Evolutionary conservation across 192 early-diverging fungal species (phyloP), one percentile per base, ranked within the genome.

Genomic region (Backusella westeae): DNA sequence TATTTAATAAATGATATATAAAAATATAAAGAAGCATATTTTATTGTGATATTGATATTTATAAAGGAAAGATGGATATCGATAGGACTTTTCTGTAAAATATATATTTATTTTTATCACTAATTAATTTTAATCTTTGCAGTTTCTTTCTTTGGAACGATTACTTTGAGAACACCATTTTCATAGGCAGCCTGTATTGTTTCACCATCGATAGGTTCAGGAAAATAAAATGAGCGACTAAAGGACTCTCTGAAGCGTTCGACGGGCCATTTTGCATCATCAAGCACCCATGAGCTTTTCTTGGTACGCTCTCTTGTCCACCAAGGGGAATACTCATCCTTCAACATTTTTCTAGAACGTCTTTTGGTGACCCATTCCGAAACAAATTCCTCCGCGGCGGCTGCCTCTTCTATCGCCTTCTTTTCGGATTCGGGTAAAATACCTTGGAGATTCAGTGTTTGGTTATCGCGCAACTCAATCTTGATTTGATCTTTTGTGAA

Each of bases 111-210:
- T 10, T 29, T 29, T 12, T 29, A 29, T 1, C 10, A 12, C 9
- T 63, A 63, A 26, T 63, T 63, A 10, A 63, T 5, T 63, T 12
- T 63, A 10, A 63, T 63, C 56, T 63, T 63, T 26, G 26, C 3
- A 63, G 56, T 1, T 29, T 63, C 56, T 29, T 63, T 63, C 9
- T 63, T 63, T 63, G 56, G 56, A 29, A 63, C 56, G 2, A 23
- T 29, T 9, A 63, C 56, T 63, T 63, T 63, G 6, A 63, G 23
- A 14, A 63, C 56, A 63, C 56, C 56, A 63, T 63, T 63, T 29
- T 63, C 56, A 63, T 63, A 63, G n/a, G 26, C 56, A 23, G 56
- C 56, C 56, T 63, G 56, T 63, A 63, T 63, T 12, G 56, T 23
- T 26, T 63, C 56, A 32, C 56, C 56, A 3, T 63, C 56, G 4